Percentiles rank a stretch among this genome's conserved stretches.
Evolutionary conservation across 75 land plant species (phyloP).

Genomic region (Sequoiadendron giganteum): DNA sequence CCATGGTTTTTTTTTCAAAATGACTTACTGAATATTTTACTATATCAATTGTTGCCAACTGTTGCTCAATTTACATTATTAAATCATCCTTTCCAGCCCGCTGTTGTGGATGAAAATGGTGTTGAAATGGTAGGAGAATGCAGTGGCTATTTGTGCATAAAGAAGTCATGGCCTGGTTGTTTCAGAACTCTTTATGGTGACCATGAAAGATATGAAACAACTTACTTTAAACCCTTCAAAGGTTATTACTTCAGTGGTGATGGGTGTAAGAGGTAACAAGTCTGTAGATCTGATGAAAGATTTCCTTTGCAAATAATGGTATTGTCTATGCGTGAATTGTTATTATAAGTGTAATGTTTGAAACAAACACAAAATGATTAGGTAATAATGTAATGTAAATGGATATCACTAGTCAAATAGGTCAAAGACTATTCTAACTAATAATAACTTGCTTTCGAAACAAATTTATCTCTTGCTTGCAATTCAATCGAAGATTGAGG

Average conservation of each 20-base stretch:
- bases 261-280: constrained; percentile 85
- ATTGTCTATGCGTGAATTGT: neutral
- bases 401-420: neutral
- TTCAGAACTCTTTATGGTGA: constrained; percentile 92
- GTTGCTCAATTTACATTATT: neutral
- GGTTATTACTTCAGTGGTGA: constrained; percentile 97
- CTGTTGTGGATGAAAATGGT: constrained; percentile 91
- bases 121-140: constrained; percentile 87
- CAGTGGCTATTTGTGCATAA: constrained; percentile 93
- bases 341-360: neutral
- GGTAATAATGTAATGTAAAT: neutral
- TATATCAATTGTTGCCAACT: constrained; percentile 5
- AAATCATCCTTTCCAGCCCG: constrained; percentile 66
- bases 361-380: neutral
- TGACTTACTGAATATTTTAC: neutral
- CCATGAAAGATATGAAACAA: constrained; percentile 96
- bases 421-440: neutral
- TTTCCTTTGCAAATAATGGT: neutral
- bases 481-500: neutral
- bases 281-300: neutral
- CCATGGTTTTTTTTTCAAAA: neutral
- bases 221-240: constrained; percentile 93
- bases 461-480: neutral
- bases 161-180: constrained; percentile 92
- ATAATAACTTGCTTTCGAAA: neutral